A percentile compares a stretch with the other conserved stretches of the same genome.
Conservation (phyloP, 129 eudicot species). For the Solidago caesia region DNA sequence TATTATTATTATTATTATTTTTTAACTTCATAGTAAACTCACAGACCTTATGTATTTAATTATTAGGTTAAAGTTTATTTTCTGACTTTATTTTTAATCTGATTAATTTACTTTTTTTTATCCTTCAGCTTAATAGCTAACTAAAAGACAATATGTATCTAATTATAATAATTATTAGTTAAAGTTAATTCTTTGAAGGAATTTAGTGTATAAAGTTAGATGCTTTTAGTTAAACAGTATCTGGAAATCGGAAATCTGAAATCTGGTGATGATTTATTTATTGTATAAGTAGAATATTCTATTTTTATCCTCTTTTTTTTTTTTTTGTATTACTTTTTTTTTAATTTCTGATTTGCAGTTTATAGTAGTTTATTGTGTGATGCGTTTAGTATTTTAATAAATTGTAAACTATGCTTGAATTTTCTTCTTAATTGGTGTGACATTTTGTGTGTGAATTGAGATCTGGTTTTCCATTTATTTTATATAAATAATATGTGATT, state of each 20-base stretch:
- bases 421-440: conserved; percentile 22
- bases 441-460: conserved; percentile 21
- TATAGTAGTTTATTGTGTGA: background rate
- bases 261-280: conserved; percentile 14
- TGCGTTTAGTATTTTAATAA: background rate
- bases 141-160: no score
- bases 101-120: background rate
- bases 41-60: no score
- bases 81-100: background rate
- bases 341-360: conserved; percentile 8
- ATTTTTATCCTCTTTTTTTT: background rate
- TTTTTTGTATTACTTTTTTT: background rate
- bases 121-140: no score
- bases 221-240: background rate
- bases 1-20: no score
- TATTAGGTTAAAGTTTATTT: no score
- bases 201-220: background rate
- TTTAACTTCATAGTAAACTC: no score
- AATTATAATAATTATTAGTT: no score
- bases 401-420: conserved; percentile 14
- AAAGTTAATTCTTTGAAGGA: background rate
- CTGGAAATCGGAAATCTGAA: background rate
- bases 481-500: background rate
- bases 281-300: conserved; percentile 18
- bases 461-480: conserved; percentile 29